Conservation (phyloP, 164 flowering plant genomes). For the Sedum album region DNA sequence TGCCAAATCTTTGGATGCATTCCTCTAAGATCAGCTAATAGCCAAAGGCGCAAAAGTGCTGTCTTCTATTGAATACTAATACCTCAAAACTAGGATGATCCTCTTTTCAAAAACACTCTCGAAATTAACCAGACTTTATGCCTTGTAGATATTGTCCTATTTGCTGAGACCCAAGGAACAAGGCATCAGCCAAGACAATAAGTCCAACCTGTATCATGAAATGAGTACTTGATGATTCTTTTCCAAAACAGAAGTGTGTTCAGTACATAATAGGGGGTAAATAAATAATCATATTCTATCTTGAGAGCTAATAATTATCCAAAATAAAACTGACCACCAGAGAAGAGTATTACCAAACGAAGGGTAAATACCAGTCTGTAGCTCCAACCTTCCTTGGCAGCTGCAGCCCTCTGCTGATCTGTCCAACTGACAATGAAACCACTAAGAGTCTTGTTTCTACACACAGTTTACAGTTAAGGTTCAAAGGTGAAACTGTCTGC, state of each 20-base stretch:
- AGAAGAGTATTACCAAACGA: constrained; percentile 53
- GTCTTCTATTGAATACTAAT: too few species aligned
- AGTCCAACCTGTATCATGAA: constrained; percentile 55
- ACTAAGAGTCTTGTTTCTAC: background rate
- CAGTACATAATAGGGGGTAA: background rate
- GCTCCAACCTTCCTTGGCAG: constrained; percentile 85
- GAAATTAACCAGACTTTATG: constrained; percentile 20
- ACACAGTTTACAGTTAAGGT: background rate
- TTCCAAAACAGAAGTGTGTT: background rate
- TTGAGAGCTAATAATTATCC: background rate
- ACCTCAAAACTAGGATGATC: too few species aligned
- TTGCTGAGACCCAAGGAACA: constrained; percentile 74
- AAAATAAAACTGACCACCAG: background rate
- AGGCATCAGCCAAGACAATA: constrained; percentile 65
- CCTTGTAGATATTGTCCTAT: constrained; percentile 47
- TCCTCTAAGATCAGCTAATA: too few species aligned
- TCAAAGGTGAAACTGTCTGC: too few species aligned
- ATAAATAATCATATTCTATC: background rate
- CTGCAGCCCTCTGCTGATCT: constrained; percentile 87
- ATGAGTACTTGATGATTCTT: background rate
- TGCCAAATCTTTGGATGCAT: too few species aligned
- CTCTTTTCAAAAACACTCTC: too few species aligned
- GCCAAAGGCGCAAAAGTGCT: too few species aligned
- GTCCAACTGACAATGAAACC: constrained; percentile 62
- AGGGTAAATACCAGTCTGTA: constrained; percentile 73